Base-by-base conservation (phyloP, 2,329 filamentous ascomycete species). In the Alternaria angustiovoidea region DNA sequence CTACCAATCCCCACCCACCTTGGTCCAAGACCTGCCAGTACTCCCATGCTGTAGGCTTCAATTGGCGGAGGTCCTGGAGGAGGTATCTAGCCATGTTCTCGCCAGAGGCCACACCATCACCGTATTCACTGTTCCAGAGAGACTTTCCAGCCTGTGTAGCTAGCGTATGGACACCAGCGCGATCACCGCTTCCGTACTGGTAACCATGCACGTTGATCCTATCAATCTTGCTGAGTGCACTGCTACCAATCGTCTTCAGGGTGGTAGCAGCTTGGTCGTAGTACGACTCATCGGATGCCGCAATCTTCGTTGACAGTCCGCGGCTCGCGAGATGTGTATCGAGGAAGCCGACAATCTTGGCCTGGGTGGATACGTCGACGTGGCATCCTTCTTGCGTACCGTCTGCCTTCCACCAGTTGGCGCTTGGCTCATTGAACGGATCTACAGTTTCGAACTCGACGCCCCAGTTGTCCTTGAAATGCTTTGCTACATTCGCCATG, bases 371-470 rank as follows among this genome's bases (percentile, higher is more conserved):
- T 5, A 57, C 48, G 12, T 57, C 43, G 7, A 61, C 46, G 30
- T 61, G 58, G 22, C 58, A 61, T 14, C 58, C 58, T 42, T 61
- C 58, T 38, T 61, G 58, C 5, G 58, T 61, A 24, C 58, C 58
- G 16, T 61, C 58, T 4, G 58, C 54, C 20, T 61, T 61, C 58
- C 58, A 61, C 58, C 58, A 61, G 48, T 61, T 53, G 8, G 58
- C 58, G 14, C 34, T 61, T 12, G 58, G 58, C 54, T 61, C 58
- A 12, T 61, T 61, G 36, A 61, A 61, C 6, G 54, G 54, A 16
- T 61, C 58, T 1, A 61, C 58, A 16, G 54, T 57, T 18, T 57
- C 58, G 5, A 61, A 61, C 14, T 52, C 48, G 24, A 61, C 51
- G 1, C 48, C 48, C 47, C 38, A 57, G 8, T 57, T 61, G 32